These are phyloP conservation scores for Daldinia childiae DNA, from an alignment of 495 filamentous ascomycete species.

Conservation along the genomic window DNA sequence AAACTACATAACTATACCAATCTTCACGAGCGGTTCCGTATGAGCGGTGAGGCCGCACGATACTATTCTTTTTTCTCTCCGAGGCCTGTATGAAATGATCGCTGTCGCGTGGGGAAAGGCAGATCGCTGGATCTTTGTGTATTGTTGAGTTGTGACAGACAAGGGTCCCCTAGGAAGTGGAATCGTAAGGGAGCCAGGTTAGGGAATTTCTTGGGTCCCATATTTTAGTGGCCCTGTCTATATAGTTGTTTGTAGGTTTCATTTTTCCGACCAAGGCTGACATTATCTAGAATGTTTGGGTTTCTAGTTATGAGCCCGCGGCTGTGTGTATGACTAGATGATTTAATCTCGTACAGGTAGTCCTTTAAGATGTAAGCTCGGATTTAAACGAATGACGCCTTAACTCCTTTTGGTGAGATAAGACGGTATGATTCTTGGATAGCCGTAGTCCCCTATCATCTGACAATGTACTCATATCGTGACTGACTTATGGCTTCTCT, in stretches of 20 bases:
- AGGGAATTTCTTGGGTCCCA: neutral
- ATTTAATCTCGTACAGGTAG: neutral
- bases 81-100: constrained; percentile 7
- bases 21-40: neutral
- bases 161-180: neutral
- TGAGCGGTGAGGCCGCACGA: neutral
- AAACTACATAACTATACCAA: neutral
- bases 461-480: neutral
- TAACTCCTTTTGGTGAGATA: neutral
- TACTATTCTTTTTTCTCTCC: neutral
- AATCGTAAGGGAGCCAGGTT: neutral
- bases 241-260: neutral
- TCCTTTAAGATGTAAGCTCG: constrained; percentile 7
- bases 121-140: constrained; percentile 11
- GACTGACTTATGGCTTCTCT: neutral
- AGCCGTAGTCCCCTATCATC: neutral
- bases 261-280: neutral
- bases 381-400: constrained; percentile 1
- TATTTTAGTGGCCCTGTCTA: neutral
- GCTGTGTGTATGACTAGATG: neutral
- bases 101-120: constrained; percentile 5
- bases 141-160: constrained; percentile 2
- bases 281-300: neutral
- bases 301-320: neutral
- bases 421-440: neutral